A percentile compares a stretch with the other conserved stretches of the same genome.
phyloP scores from a whole-genome alignment of 768 basidiomycete genomes.

The Hortiboletus campestris region DNA sequence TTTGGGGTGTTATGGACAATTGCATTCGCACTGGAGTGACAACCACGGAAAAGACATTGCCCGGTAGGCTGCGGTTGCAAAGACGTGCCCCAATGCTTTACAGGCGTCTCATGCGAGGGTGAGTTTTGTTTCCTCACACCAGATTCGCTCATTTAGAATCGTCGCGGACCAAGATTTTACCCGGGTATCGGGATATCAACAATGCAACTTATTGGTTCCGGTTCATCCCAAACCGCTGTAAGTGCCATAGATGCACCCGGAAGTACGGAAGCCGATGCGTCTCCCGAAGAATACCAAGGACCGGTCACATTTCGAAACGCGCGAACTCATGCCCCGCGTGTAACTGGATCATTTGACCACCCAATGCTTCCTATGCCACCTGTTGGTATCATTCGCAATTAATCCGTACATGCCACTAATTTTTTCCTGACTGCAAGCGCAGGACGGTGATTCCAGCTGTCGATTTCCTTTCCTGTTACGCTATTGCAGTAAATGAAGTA shows the following conservation, averaged over 20 bases:
- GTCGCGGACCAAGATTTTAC: constrained; percentile 45
- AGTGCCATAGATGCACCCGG: constrained; percentile 28
- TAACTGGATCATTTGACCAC: constrained; percentile 79
- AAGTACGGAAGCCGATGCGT: neutral
- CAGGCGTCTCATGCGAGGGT: constrained; percentile 88
- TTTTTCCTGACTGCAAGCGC: constrained; percentile 42
- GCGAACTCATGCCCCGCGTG: constrained; percentile 36
- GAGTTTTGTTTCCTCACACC: constrained; percentile 8
- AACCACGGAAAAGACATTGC: constrained; percentile 72
- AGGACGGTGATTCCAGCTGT: constrained; percentile 89
- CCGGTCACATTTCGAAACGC: neutral
- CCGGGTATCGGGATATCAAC: constrained; percentile 42
- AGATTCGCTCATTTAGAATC: constrained; percentile 10
- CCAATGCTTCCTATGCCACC: constrained; percentile 79
- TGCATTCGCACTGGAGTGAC: constrained; percentile 88
- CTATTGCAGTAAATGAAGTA: constrained; percentile 93
- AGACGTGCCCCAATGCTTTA: constrained; percentile 89
- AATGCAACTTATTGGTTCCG: constrained; percentile 36
- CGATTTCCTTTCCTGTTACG: constrained; percentile 92
- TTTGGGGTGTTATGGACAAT: constrained; percentile 92
- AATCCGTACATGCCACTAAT: neutral
- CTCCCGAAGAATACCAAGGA: constrained; percentile 2
- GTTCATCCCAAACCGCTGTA: constrained; percentile 11
- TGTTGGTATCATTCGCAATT: constrained; percentile 41
- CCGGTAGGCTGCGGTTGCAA: constrained; percentile 77